Base-by-base conservation (phyloP, 2,329 filamentous ascomycete genomes). In the Exophiala mesophila region DNA sequence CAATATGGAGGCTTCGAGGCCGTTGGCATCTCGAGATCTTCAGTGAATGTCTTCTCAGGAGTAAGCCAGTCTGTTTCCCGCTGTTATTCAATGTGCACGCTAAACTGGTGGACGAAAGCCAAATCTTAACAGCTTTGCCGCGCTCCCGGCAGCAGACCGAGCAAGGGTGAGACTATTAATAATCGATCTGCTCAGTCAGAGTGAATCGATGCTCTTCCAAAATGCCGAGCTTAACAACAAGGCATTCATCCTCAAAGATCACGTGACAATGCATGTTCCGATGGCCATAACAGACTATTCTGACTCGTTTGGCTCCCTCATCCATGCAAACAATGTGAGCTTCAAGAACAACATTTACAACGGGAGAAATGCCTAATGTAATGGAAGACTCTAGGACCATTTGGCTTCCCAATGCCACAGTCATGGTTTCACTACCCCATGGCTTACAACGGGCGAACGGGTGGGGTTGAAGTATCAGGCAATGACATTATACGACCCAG, bases 221-320 rank as follows among this genome's bases (percentile, higher is more conserved):
- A 18, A 71, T 17, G 66, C 69, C 0, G 73, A 79, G 40, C 71
- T 81, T 55, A 92, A 80, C 50, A 66, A 76, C 44, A 69, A 80
- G 56, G 39, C 39, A 8, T 42, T 42, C 12, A 17, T 36, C 12
- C 7, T 24, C 8, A 16, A 19, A 3, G 23, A 39, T 5, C 13
- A 42, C 2, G 21, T 35, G 2, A 13, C 36, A 15, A 42, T 42
- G 39, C 39, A 36, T 18, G 15, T 42, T 9, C 39, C 39, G 5
- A 42, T 42, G 39, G 8, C n/a, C 9, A 42, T 42, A 20, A 37
- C 39, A 5, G 39, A 42, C 24, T 42, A 42, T 12, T 36, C 39
- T n/a, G 39, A 42, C 17, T 42, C 23, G n/a, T 42, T 42, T 24
- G 18, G 15, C 5, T 42, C 39, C n/a, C 32, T 42, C n/a, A 30